Conservation (phyloP, 2,329 filamentous ascomycete species). For the Pseudocercospora fuligena region DNA sequence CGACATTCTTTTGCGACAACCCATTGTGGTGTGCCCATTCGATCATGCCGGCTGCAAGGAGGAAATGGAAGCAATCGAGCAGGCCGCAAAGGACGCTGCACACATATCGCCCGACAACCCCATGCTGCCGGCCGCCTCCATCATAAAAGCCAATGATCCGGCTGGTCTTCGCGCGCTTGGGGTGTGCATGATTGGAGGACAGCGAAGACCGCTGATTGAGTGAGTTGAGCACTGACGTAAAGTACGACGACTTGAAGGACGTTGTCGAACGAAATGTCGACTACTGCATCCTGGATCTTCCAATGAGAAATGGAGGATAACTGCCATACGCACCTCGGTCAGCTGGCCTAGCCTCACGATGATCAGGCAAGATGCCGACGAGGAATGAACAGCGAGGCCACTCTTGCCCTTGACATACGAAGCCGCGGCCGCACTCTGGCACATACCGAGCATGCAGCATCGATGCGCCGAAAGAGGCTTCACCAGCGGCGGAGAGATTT, state of each 20-base stretch:
- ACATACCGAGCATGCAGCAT: background rate
- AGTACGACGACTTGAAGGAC: background rate
- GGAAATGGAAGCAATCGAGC: conserved; percentile 97
- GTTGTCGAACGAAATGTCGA: background rate
- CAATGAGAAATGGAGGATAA: background rate
- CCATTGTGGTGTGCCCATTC: conserved; percentile 93
- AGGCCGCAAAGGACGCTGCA: conserved; percentile 90
- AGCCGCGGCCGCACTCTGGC: background rate
- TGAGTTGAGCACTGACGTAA: conserved; percentile 46
- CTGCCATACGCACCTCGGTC: background rate
- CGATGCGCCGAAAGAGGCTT: background rate
- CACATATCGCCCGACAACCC: conserved; percentile 88
- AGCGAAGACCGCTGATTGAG: conserved; percentile 68
- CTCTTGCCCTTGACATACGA: background rate
- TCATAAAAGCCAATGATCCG: conserved; percentile 78
- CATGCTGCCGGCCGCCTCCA: conserved; percentile 83
- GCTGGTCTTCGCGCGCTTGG: conserved; percentile 64
- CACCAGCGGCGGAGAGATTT: background rate
- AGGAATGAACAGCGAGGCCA: background rate
- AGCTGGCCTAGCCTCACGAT: background rate
- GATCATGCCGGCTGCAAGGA: conserved; percentile 96
- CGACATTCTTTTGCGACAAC: conserved; percentile 87
- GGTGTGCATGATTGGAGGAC: conserved; percentile 65
- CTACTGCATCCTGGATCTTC: background rate
- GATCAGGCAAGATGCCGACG: background rate